Evolutionary conservation across 2,329 filamentous ascomycete genomes (phyloP), one percentile per base, ranked within the genome.

Genomic region (Emmonsiellopsis sp.): DNA sequence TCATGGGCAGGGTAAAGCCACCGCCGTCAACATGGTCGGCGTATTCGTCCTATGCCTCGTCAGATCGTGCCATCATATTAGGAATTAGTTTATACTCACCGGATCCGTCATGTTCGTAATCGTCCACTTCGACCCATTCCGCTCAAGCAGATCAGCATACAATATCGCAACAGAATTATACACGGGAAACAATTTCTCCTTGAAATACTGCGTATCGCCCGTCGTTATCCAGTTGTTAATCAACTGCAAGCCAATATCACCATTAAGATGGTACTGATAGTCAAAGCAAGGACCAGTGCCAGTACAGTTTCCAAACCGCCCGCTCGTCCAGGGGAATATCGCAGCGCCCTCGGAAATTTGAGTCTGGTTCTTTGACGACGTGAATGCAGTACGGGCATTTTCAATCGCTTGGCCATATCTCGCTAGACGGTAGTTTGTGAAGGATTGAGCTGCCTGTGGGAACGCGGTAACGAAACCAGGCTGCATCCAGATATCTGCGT

Each of bases 181-280:
- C 32, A 88, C 76, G 0, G 85, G 83, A 55, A 82, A 79, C 8
- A 84, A 73, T 4, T 74, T 68, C 2, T 76, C 66, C 14, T 74
- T 73, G 67, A 85, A 84, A 54, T 74, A 76, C 2, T 74, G 62
- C 1, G 73, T 76, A 61, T 85, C 80, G 13, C 82, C 83, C 46
- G 79, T 83, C 1, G 77, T 74, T 13, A 79, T 72, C 70, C 77
- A 82, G 55, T 84, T 80, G 51, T 84, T 83, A 59, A 79, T 74
- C 55, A 85, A 71, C 1, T 80, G 75, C 33, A 86, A 70, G 0
- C 80, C 82, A 58, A 87, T 86, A 58, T 87, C 84, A 6, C 83
- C 82, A 59, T 87, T 87, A 39, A 87, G 60, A 64, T 87, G 84
- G 60, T 87, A 88, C 63, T 87, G 77, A 58, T 87, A 87, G 64